phyloP scores from a whole-genome alignment of 2,329 filamentous ascomycete species.

The Verticillium albo-atrum region DNA sequence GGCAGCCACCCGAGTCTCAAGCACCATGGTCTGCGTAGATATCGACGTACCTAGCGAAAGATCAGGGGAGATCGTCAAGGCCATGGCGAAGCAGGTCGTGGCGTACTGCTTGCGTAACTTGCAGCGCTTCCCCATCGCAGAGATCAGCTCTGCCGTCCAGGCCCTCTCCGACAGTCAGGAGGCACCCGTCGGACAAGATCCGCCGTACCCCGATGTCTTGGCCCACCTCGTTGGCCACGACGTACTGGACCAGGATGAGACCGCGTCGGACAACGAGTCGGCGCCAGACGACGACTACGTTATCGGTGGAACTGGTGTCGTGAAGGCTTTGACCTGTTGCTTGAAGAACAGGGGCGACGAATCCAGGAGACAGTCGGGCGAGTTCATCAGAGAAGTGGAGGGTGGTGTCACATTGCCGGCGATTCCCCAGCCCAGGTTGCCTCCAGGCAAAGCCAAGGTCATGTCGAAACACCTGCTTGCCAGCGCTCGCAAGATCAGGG shows the following conservation, averaged over 20 bases:
- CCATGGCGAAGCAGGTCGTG: conserved; percentile 88
- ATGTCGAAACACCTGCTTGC: conserved; percentile 88
- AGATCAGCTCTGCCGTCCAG: conserved; percentile 45
- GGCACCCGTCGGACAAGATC: conserved; percentile 21
- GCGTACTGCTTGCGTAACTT: conserved; percentile 92
- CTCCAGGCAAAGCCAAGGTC: conserved; percentile 69
- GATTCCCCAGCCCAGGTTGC: conserved; percentile 26
- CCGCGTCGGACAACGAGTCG: conserved; percentile 58
- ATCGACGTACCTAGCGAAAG: conserved; percentile 80
- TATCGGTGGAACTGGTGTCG: conserved; percentile 90
- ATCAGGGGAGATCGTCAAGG: conserved; percentile 87
- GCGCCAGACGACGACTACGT: conserved; percentile 92
- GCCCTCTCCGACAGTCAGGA: conserved; percentile 33
- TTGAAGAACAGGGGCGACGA: conserved; percentile 74
- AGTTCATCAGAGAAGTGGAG: conserved; percentile 48
- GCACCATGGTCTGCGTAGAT: conserved; percentile 81
- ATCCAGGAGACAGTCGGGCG: conserved; percentile 47
- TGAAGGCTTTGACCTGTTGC: conserved; percentile 89
- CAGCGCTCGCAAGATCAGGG: conserved; percentile 83
- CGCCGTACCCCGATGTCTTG: conserved; percentile 72
- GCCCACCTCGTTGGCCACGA: conserved; percentile 80
- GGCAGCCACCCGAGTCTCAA: conserved; percentile 79
- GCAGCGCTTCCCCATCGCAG: conserved; percentile 68
- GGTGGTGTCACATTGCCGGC: conserved; percentile 41
- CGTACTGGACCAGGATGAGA: conserved; percentile 40